phyloP scores from a whole-genome alignment of 2,329 filamentous ascomycete species.

The Cercospora sp. region DNA sequence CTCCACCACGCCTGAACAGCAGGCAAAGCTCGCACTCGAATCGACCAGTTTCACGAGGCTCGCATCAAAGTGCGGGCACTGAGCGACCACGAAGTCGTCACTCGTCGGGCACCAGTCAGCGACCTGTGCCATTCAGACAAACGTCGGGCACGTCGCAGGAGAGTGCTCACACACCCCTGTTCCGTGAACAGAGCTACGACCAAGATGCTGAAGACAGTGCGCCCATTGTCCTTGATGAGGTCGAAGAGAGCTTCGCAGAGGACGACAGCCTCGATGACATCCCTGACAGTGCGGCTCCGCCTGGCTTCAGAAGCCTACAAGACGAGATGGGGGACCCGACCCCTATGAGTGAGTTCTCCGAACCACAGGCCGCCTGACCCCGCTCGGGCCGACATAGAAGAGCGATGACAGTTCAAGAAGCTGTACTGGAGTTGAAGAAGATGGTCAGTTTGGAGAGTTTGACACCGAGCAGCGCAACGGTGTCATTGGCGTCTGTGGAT shows the following conservation, averaged over 20 bases:
- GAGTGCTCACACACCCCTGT: constrained; percentile 53
- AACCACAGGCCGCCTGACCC: constrained; percentile 3
- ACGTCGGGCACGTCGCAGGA: constrained; percentile 27
- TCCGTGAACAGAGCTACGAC: constrained; percentile 59
- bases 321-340: constrained; percentile 21
- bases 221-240: constrained; percentile 38
- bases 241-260: constrained; percentile 48
- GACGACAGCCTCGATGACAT: constrained; percentile 43
- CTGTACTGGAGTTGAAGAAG: constrained; percentile 6
- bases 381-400: constrained; percentile 11
- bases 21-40: constrained; percentile 17
- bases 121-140: constrained; percentile 15
- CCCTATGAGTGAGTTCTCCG: constrained; percentile 9
- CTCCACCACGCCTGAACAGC: constrained; percentile 29
- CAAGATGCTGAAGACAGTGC: constrained; percentile 57
- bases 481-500: background rate
- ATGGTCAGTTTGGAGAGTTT: constrained; percentile 6
- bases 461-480: constrained; percentile 6
- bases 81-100: constrained; percentile 12
- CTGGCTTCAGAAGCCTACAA: constrained; percentile 19
- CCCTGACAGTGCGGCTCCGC: constrained; percentile 14
- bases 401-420: constrained; percentile 9
- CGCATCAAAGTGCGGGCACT: constrained; percentile 14
- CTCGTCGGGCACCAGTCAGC: constrained; percentile 5
- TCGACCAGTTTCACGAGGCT: constrained; percentile 9